Evolutionary conservation across 768 basidiomycete species (phyloP).

Genomic region (Lentinula raphanica): DNA sequence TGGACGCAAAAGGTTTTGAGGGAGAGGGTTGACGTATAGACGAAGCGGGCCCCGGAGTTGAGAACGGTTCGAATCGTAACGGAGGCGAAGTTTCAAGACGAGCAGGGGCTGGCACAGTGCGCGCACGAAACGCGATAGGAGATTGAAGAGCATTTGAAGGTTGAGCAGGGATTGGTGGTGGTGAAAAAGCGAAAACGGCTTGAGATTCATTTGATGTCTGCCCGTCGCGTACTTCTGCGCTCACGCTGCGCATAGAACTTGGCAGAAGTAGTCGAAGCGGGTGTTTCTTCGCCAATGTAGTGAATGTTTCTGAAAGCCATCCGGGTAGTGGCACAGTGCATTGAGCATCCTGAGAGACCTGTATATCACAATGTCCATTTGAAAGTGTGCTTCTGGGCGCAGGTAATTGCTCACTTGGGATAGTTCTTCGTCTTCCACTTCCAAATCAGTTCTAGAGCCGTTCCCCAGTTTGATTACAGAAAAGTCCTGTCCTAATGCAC

Average conservation of each 20-base stretch:
- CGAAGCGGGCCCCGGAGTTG: constrained; percentile 7
- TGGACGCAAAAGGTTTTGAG: not conserved
- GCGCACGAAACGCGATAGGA: not conserved
- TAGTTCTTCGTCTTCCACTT: not conserved
- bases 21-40: constrained; percentile 2
- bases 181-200: not conserved
- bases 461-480: constrained; percentile 38
- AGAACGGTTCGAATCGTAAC: not conserved
- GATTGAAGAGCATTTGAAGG: not conserved
- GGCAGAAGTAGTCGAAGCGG: constrained; percentile 43
- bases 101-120: not conserved
- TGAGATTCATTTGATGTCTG: not conserved
- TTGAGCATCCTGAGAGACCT: constrained; percentile 15
- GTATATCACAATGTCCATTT: not conserved
- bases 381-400: not conserved
- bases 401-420: not conserved
- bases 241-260: not conserved
- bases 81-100: not conserved
- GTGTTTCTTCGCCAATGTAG: constrained; percentile 37
- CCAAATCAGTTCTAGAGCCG: constrained; percentile 10
- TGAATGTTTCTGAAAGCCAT: constrained; percentile 55
- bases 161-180: not conserved
- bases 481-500: constrained; percentile 34
- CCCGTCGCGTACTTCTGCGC: not conserved
- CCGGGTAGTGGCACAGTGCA: constrained; percentile 35